Evolutionary conservation across 306 rosid species (phyloP), one percentile per base, ranked within the genome.

Genomic region (Medicago arabica): DNA sequence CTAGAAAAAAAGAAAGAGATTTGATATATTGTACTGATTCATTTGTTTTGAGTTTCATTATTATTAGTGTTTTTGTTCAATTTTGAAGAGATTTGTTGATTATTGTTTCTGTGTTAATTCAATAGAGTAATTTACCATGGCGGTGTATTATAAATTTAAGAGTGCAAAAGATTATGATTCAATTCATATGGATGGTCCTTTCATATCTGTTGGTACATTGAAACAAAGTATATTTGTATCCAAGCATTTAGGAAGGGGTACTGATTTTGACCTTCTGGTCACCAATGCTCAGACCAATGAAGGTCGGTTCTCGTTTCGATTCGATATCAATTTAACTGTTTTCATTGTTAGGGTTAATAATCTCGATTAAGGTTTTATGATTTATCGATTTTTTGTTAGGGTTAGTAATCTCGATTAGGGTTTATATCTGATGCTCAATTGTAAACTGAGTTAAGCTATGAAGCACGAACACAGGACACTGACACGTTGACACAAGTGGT

Each of bases 91-190:
- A 1, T 96, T 90, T 92, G 38, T 75, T 76, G 85, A 80, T 88
- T 83, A 77, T 81, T 79, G 64, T 80, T 70, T 81, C 81, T 13
- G 16, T 25, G 87, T 82, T 91, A 82, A 85, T 78, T 78, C 79
- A 78, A 84, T 28, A 87, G 87, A 81, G 78, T 72, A 78, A 75
- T 75, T 82, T 80, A n/a, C 80, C 87, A 80, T 96, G 99, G 99
- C 98, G 85, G 99, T 96, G 85, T 96, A 92, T 90, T 96, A 96
- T 88, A 96, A 96, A 96, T 96, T 96, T 90, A 96, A 96, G 93
- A 96, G 99, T 90, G 99, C 99, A 89, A 96, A 79, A 96, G 99
- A 96, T 91, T 96, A 89, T 85, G 98, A 96, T 96, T 92, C 98
- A 83, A 92, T 96, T 88, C 86, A 98, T 67, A 88, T 96, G 98